Percentiles rank a stretch among this genome's conserved stretches.
Evolutionary conservation across 2,329 filamentous ascomycete genomes (phyloP).

Genomic region (Aureobasidium sp.): DNA sequence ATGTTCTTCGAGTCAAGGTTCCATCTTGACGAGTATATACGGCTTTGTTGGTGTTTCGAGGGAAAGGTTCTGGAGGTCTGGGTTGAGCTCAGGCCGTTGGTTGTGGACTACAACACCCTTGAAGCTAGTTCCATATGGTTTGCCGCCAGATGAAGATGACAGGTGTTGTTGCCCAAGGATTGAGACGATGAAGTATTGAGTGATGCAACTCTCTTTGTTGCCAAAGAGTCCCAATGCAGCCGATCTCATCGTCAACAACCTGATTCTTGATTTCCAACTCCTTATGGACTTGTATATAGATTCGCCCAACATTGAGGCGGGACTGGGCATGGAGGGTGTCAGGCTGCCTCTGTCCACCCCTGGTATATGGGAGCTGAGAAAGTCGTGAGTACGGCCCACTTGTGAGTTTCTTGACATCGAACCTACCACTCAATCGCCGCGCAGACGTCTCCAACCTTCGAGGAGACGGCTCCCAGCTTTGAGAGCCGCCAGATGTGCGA

Average conservation of each 20-base stretch:
- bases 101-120: neutral
- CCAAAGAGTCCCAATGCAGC: neutral
- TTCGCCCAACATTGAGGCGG: neutral
- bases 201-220: neutral
- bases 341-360: too few species aligned
- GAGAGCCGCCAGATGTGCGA: too few species aligned
- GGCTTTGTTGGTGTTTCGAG: neutral
- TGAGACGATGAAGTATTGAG: neutral
- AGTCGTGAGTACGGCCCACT: neutral
- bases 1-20: neutral
- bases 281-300: neutral
- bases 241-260: neutral
- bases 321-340: neutral
- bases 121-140: neutral
- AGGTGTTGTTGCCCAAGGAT: neutral
- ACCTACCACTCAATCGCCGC: too few species aligned
- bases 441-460: too few species aligned
- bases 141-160: neutral
- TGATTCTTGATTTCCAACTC: neutral
- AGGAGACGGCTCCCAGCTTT: too few species aligned
- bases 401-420: too few species aligned
- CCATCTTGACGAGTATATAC: neutral
- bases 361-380: neutral
- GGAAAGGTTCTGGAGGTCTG: neutral
- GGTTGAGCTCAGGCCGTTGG: neutral